Evolutionary conservation across 1,284 basidiomycete species (phyloP), one percentile per base, ranked within the genome.

Genomic region (Sanghuangporus sanghuang): DNA sequence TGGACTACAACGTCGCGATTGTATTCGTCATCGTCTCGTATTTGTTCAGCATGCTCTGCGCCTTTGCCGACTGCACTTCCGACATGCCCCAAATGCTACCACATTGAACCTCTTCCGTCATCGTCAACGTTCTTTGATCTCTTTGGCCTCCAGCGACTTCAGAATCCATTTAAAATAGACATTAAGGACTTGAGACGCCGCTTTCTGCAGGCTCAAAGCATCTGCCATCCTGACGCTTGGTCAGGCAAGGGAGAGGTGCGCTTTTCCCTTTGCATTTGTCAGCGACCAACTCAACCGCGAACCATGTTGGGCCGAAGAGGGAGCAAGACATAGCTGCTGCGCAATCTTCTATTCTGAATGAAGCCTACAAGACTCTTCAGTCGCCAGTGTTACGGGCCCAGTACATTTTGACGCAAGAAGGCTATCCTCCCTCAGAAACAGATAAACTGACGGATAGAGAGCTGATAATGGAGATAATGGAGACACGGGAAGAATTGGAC

Each of bases 211-310:
- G 82, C 88, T 7, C 92, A 94, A 70, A 79, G 85, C n/a, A 73
- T 84, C 35, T 88, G 90, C 58, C 92, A 95, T 75, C 92, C 93
- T 0, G 92, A 95, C 72, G 78, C 84, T 18, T 93, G 91, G 89
- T 80, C 85, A 23, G 82, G 83, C 46, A 82, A 83, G 72, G 82
- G 83, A 63, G 72, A 78, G 65, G 85, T 87, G 66, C 61, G 83
- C 79, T 40, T 53, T 44, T 32, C 57, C 6, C 18, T 38, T 54
- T 18, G 12, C 32, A n/a, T 32, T 40, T n/a, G 35, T 23, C 27
- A 53, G n/a, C 12, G 21, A 14, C 35, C 11, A 46, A 36, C 36
- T 62, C 35, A 52, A 55, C 52, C 36, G 38, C 6, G 18, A 52
- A 65, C 59, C 68, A 58, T 58, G 59, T 62, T 56, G 52, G 27